phyloP scores from a whole-genome alignment of 495 filamentous ascomycete species.

The Neohortaea acidophila region DNA sequence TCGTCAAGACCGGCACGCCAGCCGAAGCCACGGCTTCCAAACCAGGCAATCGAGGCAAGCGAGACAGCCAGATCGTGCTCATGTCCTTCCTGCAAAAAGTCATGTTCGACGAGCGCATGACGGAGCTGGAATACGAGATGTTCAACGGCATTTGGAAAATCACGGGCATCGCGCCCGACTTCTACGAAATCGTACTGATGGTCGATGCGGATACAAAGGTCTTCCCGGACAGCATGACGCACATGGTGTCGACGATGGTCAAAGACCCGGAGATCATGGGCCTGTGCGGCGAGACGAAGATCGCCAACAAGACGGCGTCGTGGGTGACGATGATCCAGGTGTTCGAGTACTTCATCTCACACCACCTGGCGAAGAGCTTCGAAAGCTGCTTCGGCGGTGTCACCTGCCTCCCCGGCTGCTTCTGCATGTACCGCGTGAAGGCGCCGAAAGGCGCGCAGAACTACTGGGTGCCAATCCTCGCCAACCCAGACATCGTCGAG shows the following conservation, averaged over 20 bases:
- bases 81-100: conserved; percentile 99
- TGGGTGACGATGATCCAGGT: conserved; percentile 99
- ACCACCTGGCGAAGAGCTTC: conserved; percentile 92
- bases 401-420: conserved; percentile 95
- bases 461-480: conserved; percentile 98
- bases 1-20: conserved; percentile 91
- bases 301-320: conserved; percentile 86
- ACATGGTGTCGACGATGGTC: conserved; percentile 98
- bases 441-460: conserved; percentile 96
- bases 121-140: conserved; percentile 99
- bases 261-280: conserved; percentile 99
- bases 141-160: conserved; percentile 98
- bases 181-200: conserved; percentile 94
- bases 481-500: conserved; percentile 96
- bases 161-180: conserved; percentile 93
- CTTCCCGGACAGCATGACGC: conserved; percentile 92
- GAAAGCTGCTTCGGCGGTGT: conserved; percentile 99
- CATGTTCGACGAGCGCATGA: conserved; percentile 99
- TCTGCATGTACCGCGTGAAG: conserved; percentile 99
- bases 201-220: conserved; percentile 99
- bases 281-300: conserved; percentile 97
- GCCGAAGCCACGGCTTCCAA: conserved; percentile 68
- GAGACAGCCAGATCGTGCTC: conserved; percentile 95
- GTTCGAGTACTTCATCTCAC: conserved; percentile 99
- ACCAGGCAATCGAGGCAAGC: conserved; percentile 93